Evolutionary conservation across 805 yeast genomes (phyloP), one percentile per base, ranked within the genome.

Genomic region (Candida maesae): DNA sequence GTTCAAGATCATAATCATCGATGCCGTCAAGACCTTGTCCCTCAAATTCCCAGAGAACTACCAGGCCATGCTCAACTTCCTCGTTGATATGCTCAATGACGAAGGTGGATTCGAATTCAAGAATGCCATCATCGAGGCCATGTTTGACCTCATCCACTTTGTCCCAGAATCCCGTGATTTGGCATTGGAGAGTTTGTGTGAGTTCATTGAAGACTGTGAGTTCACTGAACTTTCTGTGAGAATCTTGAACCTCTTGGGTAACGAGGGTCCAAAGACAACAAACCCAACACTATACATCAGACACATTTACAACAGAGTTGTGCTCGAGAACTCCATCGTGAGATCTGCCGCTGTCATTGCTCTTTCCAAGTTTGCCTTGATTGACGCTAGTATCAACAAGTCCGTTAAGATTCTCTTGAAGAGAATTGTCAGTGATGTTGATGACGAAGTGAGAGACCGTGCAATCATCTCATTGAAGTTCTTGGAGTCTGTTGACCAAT

Each of bases 361-460:
- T 1, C 73, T 93, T 50, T 80, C 96, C 23, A 89, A 90, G 65
- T 93, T 91, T 68, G 95, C 95, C 6, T 68, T 86, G 42, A 70
- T 73, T 37, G 95, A 89, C 51, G 76, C 74, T 13, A 70, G 74
- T 20, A 76, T 90, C 47, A 68, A 76, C 40, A 71, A 74, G 47
- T 83, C 89, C 40, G 84, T 91, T 53, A 73, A 74, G 52, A 83
- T 84, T 45, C 73, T 93, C 53, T 74, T 93, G 52, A 73, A 74
- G 45, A 81, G 97, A 67, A 88, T 95, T 52, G 75, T 89, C 50
- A 84, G 77, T 50, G 99, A 91, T 64, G 76, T 73, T 33, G 96
- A 91, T 62, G 99, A 91, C 65, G 99, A 91, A 66, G 99, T 93
- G 25, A 87, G 99, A 71, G 99, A 91, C 62, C 81, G 99, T 62